A percentile compares a stretch with the other conserved stretches of the same genome.
Evolutionary conservation across 805 yeast species (phyloP).

Genomic region (Metahyphopichia silvanorum): DNA sequence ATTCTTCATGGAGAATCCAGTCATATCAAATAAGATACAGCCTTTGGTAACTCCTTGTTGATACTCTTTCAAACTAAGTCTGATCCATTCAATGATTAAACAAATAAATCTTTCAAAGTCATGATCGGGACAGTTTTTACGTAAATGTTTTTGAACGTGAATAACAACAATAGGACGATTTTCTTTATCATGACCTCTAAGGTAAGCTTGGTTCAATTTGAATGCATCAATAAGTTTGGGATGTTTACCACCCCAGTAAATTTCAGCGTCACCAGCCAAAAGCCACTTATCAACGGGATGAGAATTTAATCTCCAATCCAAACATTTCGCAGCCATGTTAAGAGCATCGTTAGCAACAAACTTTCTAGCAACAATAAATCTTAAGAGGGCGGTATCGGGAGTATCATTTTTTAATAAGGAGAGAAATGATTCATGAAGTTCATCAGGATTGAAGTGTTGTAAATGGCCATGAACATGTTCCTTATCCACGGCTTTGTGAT

Average conservation of each 20-base stretch:
- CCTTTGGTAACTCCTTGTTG: conserved; percentile 10
- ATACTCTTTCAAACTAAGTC: conserved; percentile 49
- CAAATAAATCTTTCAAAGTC: conserved; percentile 58
- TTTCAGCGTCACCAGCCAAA: conserved; percentile 61
- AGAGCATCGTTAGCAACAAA: conserved; percentile 66
- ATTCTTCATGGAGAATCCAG: conserved; percentile 76
- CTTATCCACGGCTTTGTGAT: not conserved
- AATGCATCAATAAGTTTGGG: conserved; percentile 51
- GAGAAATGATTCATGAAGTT: not conserved
- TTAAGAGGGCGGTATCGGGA: conserved; percentile 68
- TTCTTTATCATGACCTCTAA: conserved; percentile 64
- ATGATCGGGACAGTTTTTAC: conserved; percentile 20
- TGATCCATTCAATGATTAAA: conserved; percentile 70
- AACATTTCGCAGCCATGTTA: conserved; percentile 61
- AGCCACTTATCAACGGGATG: conserved; percentile 56
- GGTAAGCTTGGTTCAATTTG: conserved; percentile 59
- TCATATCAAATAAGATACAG: conserved; percentile 59
- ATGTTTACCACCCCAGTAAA: conserved; percentile 32
- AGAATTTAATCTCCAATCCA: conserved; percentile 67
- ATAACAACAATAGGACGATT: conserved; percentile 20
- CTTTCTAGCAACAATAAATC: conserved; percentile 79
- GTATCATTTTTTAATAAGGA: conserved; percentile 54
- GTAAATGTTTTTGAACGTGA: conserved; percentile 18
- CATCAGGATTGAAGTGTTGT: conserved; percentile 1
- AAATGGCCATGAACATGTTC: not conserved